These are phyloP conservation scores for Fusarium lateritium DNA, from an alignment of 2,329 filamentous ascomycete genomes.

Conservation along the genomic window DNA sequence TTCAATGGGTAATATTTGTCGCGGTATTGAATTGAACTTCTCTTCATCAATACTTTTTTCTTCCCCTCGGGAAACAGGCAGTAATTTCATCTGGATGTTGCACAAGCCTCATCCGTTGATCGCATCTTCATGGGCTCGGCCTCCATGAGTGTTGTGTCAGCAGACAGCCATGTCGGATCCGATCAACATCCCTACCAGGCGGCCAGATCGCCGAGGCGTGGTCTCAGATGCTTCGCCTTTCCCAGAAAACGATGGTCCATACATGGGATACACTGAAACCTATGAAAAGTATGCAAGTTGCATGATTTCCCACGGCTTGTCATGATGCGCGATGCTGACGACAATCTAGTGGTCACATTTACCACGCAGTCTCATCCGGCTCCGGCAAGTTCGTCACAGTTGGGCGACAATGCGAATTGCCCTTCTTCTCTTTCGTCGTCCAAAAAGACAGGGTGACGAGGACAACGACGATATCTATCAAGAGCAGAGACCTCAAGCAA, in stretches of 20 bases:
- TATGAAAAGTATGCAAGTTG: conserved; percentile 46
- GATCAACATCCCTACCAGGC: conserved; percentile 46
- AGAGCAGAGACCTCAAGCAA: conserved; percentile 57
- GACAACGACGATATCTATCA: conserved; percentile 44
- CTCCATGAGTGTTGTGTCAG: not conserved
- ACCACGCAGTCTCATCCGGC: conserved; percentile 48
- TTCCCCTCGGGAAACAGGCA: not conserved
- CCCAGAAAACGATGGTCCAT: conserved; percentile 43
- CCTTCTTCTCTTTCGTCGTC: conserved; percentile 47
- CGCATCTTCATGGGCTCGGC: not conserved
- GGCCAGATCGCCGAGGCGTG: conserved; percentile 15
- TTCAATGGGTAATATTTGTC: not conserved
- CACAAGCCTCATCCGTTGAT: not conserved
- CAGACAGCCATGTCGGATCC: conserved; percentile 40
- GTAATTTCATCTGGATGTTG: not conserved
- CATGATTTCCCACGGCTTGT: not conserved
- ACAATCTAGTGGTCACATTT: conserved; percentile 45
- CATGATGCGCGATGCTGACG: not conserved
- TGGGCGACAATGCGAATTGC: conserved; percentile 31
- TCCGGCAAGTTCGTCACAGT: conserved; percentile 48
- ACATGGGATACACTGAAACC: conserved; percentile 46
- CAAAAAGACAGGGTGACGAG: conserved; percentile 46
- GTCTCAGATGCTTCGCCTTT: conserved; percentile 25
- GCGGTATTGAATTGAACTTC: not conserved
- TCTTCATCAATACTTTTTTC: not conserved